These are phyloP conservation scores for Dioscorea dumetorum DNA, from an alignment of 106 monocot genomes.

Conservation along the genomic window DNA sequence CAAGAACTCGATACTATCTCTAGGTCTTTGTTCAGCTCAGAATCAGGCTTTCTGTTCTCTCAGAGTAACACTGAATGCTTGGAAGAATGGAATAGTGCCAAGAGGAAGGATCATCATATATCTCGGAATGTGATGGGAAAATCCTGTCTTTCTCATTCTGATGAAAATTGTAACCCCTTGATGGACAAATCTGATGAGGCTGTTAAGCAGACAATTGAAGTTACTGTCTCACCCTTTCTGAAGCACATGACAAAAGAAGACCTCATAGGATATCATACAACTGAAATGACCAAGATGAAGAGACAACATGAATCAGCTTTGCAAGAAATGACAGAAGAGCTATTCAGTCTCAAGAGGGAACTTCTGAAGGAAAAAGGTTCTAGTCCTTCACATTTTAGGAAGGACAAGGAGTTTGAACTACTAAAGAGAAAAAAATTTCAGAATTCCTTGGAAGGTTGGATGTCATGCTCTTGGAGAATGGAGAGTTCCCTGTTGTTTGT, in stretches of 20 bases:
- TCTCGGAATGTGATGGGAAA: constrained; percentile 16
- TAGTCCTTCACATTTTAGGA: constrained; percentile 30
- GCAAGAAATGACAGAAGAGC: constrained; percentile 70
- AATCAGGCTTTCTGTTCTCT: constrained; percentile 19
- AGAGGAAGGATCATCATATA: constrained; percentile 30
- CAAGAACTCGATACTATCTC: constrained; percentile 38
- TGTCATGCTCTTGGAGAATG: constrained; percentile 31
- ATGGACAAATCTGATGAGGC: constrained; percentile 13
- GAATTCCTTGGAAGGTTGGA: constrained; percentile 48
- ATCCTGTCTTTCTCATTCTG: background rate
- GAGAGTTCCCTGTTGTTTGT: constrained; percentile 5
- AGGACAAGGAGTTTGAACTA: constrained; percentile 48
- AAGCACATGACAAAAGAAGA: constrained; percentile 43
- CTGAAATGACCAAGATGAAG: constrained; percentile 52
- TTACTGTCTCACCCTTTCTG: constrained; percentile 20
- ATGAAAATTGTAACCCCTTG: constrained; percentile 1
- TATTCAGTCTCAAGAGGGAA: constrained; percentile 54
- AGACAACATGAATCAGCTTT: constrained; percentile 62
- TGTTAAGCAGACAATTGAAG: constrained; percentile 6
- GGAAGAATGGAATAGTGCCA: constrained; percentile 22
- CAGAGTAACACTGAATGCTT: constrained; percentile 19
- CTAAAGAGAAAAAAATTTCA: constrained; percentile 46
- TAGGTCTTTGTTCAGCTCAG: constrained; percentile 26
- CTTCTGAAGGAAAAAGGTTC: constrained; percentile 53
- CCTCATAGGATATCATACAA: constrained; percentile 37